A percentile compares a stretch with the other conserved stretches of the same genome.
These are phyloP conservation scores for Xylaria sp. DNA, from an alignment of 2,329 filamentous ascomycete species.

Conservation along the genomic window DNA sequence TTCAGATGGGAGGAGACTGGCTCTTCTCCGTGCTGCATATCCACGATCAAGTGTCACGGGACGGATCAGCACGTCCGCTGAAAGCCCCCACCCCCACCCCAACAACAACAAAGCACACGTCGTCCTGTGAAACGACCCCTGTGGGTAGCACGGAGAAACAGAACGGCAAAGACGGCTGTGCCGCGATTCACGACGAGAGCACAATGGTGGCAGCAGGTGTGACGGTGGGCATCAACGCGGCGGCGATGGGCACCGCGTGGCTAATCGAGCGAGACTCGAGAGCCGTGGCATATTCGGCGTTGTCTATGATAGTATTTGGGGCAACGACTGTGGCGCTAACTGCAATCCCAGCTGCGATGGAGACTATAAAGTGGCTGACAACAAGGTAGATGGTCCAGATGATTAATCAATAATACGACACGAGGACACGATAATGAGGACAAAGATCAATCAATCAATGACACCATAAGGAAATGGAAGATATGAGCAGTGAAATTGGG, in stretches of 20 bases:
- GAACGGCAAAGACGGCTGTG: background rate
- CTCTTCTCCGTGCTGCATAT: constrained; percentile 45
- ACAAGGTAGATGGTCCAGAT: constrained; percentile 39
- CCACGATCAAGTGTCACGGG: constrained; percentile 36
- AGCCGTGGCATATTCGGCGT: constrained; percentile 66
- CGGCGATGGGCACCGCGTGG: constrained; percentile 69
- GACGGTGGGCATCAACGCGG: constrained; percentile 67
- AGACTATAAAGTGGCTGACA: constrained; percentile 52
- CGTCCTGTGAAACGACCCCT: background rate
- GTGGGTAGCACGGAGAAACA: constrained; percentile 25
- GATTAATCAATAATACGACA: constrained; percentile 11
- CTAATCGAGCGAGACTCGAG: constrained; percentile 65
- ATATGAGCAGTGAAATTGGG: background rate
- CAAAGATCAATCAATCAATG: background rate
- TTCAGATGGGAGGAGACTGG: constrained; percentile 49
- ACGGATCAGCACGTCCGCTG: background rate
- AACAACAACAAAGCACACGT: background rate
- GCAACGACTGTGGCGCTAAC: constrained; percentile 67
- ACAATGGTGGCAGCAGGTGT: constrained; percentile 62
- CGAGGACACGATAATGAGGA: constrained; percentile 10
- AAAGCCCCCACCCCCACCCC: constrained; percentile 9
- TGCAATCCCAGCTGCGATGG: constrained; percentile 59
- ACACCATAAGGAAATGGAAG: background rate
- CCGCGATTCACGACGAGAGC: constrained; percentile 31
- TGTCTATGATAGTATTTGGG: constrained; percentile 69